A percentile compares a stretch with the other conserved stretches of the same genome.
Conservation (phyloP, 345 rosid species). For the Geranium brycei region DNA sequence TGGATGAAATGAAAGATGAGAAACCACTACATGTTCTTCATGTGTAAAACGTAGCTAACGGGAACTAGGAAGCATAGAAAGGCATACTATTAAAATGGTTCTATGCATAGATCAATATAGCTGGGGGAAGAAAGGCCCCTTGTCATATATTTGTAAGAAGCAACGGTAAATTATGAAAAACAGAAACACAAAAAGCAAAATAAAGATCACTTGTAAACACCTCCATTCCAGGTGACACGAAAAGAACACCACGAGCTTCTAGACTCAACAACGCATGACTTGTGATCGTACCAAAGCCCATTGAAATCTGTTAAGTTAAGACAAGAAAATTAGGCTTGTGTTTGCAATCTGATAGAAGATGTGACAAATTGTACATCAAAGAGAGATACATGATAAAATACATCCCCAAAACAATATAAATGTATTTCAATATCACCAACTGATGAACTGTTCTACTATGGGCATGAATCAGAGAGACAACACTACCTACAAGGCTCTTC, state of each 20-base stretch:
- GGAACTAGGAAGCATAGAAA: too few species aligned
- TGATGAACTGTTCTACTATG: too few species aligned
- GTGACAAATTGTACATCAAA: background rate
- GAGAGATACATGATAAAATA: background rate
- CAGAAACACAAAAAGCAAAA: background rate
- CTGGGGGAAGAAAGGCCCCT: background rate
- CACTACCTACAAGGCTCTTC: too few species aligned
- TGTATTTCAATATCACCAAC: too few species aligned
- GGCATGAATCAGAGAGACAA: too few species aligned
- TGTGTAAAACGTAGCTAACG: too few species aligned
- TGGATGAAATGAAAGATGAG: too few species aligned
- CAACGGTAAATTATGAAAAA: background rate
- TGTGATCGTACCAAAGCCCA: slow-evolving; percentile 81
- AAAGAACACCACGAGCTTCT: slow-evolving; percentile 91
- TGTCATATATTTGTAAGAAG: background rate
- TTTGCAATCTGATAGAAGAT: background rate
- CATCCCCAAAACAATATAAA: background rate
- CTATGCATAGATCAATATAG: too few species aligned
- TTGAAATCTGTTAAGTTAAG: slow-evolving; percentile 53
- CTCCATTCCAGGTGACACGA: slow-evolving; percentile 79
- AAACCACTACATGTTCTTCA: too few species aligned
- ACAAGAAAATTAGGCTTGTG: slow-evolving; percentile 6
- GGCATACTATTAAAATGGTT: too few species aligned
- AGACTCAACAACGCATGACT: slow-evolving; percentile 79
- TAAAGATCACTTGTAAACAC: slow-evolving; percentile 19